These are phyloP conservation scores for Cichorium intybus DNA, from an alignment of 140 eudicot species.

Conservation along the genomic window DNA sequence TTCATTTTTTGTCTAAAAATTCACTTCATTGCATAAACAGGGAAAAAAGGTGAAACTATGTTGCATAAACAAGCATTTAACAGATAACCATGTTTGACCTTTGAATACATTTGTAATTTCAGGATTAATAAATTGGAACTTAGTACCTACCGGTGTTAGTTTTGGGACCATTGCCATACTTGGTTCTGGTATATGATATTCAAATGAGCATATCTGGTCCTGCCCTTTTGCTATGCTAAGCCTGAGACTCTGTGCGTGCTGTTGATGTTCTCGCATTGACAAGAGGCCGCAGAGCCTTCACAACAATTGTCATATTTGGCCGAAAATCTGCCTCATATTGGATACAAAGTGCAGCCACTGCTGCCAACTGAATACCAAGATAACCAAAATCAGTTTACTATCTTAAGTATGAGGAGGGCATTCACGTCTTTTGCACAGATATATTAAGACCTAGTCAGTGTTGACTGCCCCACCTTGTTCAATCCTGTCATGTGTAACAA, in stretches of 20 bases:
- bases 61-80: not conserved
- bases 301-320: slow-evolving; percentile 70
- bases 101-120: not conserved
- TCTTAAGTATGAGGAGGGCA: not conserved
- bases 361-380: slow-evolving; percentile 47
- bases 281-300: slow-evolving; percentile 62
- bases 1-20: too few relatives aligned
- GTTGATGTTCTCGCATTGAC: slow-evolving; percentile 59
- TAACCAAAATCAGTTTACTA: slow-evolving; percentile 4
- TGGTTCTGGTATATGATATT: not conserved
- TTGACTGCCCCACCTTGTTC: too few relatives aligned
- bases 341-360: slow-evolving; percentile 73
- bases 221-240: slow-evolving; percentile 29
- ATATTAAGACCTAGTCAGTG: too few relatives aligned
- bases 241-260: slow-evolving; percentile 40
- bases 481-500: not conserved
- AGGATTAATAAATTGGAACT: not conserved
- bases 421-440: not conserved
- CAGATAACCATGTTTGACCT: not conserved
- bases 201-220: not conserved
- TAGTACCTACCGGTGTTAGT: slow-evolving; percentile 18
- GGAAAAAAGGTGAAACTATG: too few relatives aligned
- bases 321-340: slow-evolving; percentile 71
- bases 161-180: slow-evolving; percentile 3
- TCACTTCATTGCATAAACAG: too few relatives aligned